A percentile compares a stretch with the other conserved stretches of the same genome.
These are phyloP conservation scores for Rhynchospora tenuis DNA, from an alignment of 176 grass and related monocot genomes.

Conservation along the genomic window DNA sequence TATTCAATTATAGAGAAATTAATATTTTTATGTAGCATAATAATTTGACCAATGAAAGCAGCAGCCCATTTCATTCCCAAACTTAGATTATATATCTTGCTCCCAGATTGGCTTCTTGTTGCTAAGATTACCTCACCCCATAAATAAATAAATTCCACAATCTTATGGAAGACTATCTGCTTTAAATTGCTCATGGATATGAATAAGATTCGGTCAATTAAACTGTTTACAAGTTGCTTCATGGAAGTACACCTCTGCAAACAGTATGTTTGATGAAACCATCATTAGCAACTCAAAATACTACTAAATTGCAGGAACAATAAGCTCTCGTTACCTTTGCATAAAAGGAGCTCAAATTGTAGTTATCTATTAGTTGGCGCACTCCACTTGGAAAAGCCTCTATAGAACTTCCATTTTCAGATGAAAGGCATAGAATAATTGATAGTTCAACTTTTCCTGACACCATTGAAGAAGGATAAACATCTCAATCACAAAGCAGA, in stretches of 20 bases:
- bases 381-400: conserved; percentile 45
- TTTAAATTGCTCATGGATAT: background rate
- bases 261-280: background rate
- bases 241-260: conserved; percentile 10
- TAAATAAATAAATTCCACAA: background rate
- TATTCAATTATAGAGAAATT: conserved; percentile 15
- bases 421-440: conserved; percentile 64
- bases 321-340: conserved; percentile 46
- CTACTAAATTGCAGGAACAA: background rate
- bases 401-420: conserved; percentile 36
- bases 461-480: conserved; percentile 3
- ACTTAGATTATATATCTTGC: background rate
- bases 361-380: conserved; percentile 44
- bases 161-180: background rate
- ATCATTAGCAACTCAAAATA: background rate
- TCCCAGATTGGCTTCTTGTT: background rate
- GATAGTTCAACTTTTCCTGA: conserved; percentile 69
- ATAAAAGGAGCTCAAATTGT: conserved; percentile 48
- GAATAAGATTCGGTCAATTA: background rate
- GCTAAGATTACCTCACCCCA: background rate
- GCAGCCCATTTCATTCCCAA: background rate
- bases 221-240: background rate
- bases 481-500: conserved; percentile 15
- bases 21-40: background rate
- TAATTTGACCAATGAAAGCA: background rate